Evolutionary conservation across 176 grass and related monocot species (phyloP), one percentile per base, ranked within the genome.

Genomic region (Elaeis guineensis): DNA sequence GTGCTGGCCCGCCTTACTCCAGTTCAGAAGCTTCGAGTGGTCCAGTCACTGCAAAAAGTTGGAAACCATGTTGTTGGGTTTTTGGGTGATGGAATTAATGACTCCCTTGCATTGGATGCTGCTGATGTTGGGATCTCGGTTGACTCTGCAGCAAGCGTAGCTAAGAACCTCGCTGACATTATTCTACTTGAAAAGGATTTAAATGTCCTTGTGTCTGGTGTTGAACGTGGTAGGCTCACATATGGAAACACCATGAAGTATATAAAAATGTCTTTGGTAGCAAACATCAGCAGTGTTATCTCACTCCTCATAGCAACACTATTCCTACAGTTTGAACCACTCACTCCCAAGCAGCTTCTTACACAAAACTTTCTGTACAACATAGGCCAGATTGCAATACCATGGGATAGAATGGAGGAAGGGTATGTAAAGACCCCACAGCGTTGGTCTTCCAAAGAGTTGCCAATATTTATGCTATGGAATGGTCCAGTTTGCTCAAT

Each of bases 191-290:
- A 80, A 25, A 80, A 80, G 63, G 70, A 80, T 60, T 55, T 80
- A 32, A 80, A 74, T 58, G 78, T 80, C 17, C 78, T 80, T 29
- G 64, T 80, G 49, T 80, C 32, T 0, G 78, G 70, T 9, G 78
- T 80, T 51, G 78, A 74, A 49, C 55, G 57, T 17, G 70, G 78
- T 15, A 66, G 78, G 21, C 72, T 63, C 55, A 80, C 78, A 5
- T 69, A 80, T 62, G 78, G 70, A 56, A 80, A 80, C 58, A 80
- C 78, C 19, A 80, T 74, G 70, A 80, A 80, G 51, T 80, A 80
- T 57, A 74, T 80, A 74, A 80, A 80, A 63, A 21, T 80, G 57
- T 69, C 78, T 9, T 63, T 80, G 32, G 54, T 80, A 55, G 70
- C 78, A 56, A 73, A 80, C 51, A 39, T 80, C 28, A 60, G 63